phyloP scores from a whole-genome alignment of 164 flowering plant species.

The Vitis amurensis region DNA sequence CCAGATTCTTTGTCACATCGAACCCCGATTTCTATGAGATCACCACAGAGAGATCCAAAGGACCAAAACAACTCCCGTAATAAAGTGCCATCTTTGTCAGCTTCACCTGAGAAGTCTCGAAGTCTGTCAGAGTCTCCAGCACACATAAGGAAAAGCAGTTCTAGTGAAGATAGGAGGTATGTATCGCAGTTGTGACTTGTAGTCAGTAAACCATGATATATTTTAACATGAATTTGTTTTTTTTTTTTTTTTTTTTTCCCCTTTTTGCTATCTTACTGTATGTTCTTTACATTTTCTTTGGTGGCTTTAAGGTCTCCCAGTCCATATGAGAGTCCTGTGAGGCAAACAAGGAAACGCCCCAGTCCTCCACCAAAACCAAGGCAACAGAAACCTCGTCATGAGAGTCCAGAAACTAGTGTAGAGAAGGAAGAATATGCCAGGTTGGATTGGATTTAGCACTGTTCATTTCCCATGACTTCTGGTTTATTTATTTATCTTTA shows the following conservation, averaged over 20 bases:
- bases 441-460: constrained; percentile 21
- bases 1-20: constrained; percentile 19
- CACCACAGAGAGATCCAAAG: constrained; percentile 50
- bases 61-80: constrained; percentile 14
- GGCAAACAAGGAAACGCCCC: constrained; percentile 32
- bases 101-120: constrained; percentile 43
- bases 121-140: constrained; percentile 38
- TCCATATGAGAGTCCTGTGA: constrained; percentile 32
- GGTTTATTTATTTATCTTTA: not conserved
- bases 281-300: not conserved
- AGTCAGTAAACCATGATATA: too few relatives aligned
- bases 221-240: not conserved
- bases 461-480: not conserved
- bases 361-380: constrained; percentile 31
- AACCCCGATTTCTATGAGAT: constrained; percentile 46
- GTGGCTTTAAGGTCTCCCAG: constrained; percentile 23
- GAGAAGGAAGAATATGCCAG: constrained; percentile 32
- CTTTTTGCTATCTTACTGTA: not conserved
- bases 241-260: too few relatives aligned
- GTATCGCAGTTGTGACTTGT: not conserved
- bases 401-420: constrained; percentile 27
- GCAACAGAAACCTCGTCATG: constrained; percentile 25
- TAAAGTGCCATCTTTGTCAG: constrained; percentile 22
- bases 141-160: constrained; percentile 20
- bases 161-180: constrained; percentile 50